These are phyloP conservation scores for Melanomma pulvis-pyrius DNA, from an alignment of 495 filamentous ascomycete genomes.

Conservation along the genomic window DNA sequence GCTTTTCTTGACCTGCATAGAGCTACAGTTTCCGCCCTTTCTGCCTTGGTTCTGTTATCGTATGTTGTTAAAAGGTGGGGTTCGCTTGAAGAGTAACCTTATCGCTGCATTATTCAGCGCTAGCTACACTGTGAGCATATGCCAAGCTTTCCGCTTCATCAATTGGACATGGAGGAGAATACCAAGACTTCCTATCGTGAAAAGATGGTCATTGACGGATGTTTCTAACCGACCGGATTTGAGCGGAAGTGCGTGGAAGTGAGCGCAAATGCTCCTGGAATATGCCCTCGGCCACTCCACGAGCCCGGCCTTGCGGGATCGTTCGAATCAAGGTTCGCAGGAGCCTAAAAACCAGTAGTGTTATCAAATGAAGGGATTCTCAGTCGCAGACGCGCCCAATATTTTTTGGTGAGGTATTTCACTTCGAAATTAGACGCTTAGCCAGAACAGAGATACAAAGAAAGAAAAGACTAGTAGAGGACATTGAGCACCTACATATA, in stretches of 20 bases:
- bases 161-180: constrained; percentile 3
- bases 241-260: background rate
- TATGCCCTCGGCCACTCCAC: background rate
- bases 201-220: background rate
- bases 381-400: too few relatives aligned
- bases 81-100: background rate
- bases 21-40: background rate
- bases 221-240: background rate
- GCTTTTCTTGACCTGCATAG: background rate
- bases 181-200: constrained; percentile 1
- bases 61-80: background rate
- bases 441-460: too few relatives aligned
- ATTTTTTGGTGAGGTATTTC: too few relatives aligned
- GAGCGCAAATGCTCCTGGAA: background rate
- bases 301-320: background rate
- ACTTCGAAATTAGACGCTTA: too few relatives aligned
- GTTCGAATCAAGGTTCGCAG: background rate
- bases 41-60: background rate
- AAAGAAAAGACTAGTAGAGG: too few relatives aligned
- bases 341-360: too few relatives aligned
- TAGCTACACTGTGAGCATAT: background rate
- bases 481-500: too few relatives aligned
- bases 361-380: too few relatives aligned
- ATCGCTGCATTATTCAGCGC: constrained; percentile 10
- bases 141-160: constrained; percentile 6